Evolutionary conservation across 176 grass and related monocot species (phyloP), one percentile per base, ranked within the genome.

Genomic region (Tillandsia fasciculata): DNA sequence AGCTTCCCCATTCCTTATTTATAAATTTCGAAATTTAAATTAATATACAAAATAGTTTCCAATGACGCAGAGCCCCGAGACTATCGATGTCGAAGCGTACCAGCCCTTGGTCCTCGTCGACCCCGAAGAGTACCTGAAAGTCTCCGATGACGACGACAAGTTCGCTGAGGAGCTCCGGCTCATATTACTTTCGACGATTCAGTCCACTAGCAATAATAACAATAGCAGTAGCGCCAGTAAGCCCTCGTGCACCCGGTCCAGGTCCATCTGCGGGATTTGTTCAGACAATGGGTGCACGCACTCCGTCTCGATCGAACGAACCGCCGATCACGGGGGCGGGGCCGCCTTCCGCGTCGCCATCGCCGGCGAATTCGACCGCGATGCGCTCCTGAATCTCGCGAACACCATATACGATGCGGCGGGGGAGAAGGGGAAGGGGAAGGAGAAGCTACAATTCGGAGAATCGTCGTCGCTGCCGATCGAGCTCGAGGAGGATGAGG

Each of bases 151-250:
- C 11, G 68, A 24, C 63, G 71, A 71, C 2, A 9, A 72, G 11
- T 12, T 87, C 11, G 85, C 89, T 0, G 82, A 88, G 52, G 76
- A 84, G 29, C 17, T 82, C 59, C 89, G 88, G 68, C 50, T 92
- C 50, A 72, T 92, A 53, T 70, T 47, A n/a, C 79, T 71, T 50
- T 84, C 73, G 1, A 64, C 75, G 20, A 20, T 20, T 24, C 65
- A 57, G 13, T 50, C 10, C 0, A 23, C 23, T 0, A 50, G 10
- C n/a, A 78, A 12, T 2, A 17, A 8, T 14, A 72, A 59, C 11
- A 67, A 68, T 0, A 15, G 81, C 24, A 24, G 24, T 0, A 15
- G 81, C 20, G 20, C 65, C 53, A 61, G 66, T 20, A 50, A 74
- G 52, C 26, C 14, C 73, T 68, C 0, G 9, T 33, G 65, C 78